Conservation (phyloP, 495 filamentous ascomycete genomes). For the Talaromyces nanjingensis region DNA sequence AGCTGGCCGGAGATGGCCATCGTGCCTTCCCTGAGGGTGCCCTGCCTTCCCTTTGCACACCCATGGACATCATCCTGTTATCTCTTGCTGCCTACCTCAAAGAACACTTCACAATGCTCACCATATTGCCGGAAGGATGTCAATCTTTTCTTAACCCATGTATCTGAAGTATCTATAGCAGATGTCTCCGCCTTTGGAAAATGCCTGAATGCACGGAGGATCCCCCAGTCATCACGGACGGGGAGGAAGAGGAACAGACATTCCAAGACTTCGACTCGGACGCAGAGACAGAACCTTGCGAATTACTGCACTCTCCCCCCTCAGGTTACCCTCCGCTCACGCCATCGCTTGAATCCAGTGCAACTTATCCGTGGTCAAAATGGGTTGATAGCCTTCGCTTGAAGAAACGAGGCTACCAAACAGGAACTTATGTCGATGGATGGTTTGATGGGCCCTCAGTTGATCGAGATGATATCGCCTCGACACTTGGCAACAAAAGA, state of each 20-base stretch:
- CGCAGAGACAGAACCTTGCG: not conserved
- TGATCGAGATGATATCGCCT: conserved; percentile 15
- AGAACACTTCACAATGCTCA: not conserved
- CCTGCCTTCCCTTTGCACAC: not conserved
- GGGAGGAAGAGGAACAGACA: not conserved
- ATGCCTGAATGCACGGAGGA: not conserved
- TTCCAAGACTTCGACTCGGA: not conserved
- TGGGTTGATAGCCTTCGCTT: conserved; percentile 50
- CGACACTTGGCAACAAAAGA: conserved; percentile 25
- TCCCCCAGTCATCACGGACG: not conserved
- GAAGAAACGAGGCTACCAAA: conserved; percentile 24
- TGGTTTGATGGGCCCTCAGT: conserved; percentile 38
- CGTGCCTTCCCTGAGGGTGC: not conserved
- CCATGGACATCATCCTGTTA: not conserved
- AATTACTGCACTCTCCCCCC: not conserved
- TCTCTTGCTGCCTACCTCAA: not conserved
- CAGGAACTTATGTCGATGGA: conserved; percentile 27
- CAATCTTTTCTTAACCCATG: not conserved
- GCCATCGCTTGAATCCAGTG: not conserved
- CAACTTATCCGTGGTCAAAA: conserved; percentile 35
- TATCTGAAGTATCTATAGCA: conserved; percentile 6
- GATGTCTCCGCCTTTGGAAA: not conserved
- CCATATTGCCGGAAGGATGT: not conserved
- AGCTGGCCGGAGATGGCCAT: not conserved
- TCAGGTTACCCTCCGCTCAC: not conserved